Conservation (phyloP, 306 rosid genomes). For the Vigna nakashimae region DNA sequence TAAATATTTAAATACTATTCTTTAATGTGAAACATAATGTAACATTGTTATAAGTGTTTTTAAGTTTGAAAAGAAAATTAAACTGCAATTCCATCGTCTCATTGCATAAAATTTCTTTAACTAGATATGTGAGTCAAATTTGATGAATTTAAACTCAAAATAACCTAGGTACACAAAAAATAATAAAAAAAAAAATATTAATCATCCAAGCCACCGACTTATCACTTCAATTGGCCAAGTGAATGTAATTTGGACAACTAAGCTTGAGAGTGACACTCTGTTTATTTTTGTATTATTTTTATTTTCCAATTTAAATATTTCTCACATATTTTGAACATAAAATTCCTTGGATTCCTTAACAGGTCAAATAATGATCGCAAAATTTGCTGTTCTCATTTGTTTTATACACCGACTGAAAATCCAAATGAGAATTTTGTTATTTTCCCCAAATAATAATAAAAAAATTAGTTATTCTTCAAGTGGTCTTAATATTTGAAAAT, state of each 20-base stretch:
- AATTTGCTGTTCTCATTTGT: not conserved
- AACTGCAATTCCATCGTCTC: no score
- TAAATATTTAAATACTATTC: no score
- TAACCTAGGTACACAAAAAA: no score
- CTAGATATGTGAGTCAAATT: no score
- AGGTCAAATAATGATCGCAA: not conserved
- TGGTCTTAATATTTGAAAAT: slow-evolving; percentile 16
- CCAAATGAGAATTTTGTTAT: slow-evolving; percentile 27
- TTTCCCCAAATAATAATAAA: not conserved
- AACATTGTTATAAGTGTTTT: no score
- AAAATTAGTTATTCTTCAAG: not conserved
- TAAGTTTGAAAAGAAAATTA: no score
- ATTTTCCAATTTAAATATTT: not conserved
- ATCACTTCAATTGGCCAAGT: not conserved
- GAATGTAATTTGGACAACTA: not conserved
- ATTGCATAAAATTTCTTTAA: no score
- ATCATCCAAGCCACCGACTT: not conserved
- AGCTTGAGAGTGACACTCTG: not conserved
- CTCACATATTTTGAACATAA: not conserved
- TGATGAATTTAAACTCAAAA: no score
- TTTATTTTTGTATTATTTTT: not conserved
- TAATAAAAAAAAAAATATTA: not conserved
- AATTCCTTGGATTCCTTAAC: slow-evolving; percentile 41
- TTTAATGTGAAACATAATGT: no score
- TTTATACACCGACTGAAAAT: slow-evolving; percentile 8